Conservation (phyloP, 2,329 filamentous ascomycete species). For the Thermomyces lanuginosus region DNA sequence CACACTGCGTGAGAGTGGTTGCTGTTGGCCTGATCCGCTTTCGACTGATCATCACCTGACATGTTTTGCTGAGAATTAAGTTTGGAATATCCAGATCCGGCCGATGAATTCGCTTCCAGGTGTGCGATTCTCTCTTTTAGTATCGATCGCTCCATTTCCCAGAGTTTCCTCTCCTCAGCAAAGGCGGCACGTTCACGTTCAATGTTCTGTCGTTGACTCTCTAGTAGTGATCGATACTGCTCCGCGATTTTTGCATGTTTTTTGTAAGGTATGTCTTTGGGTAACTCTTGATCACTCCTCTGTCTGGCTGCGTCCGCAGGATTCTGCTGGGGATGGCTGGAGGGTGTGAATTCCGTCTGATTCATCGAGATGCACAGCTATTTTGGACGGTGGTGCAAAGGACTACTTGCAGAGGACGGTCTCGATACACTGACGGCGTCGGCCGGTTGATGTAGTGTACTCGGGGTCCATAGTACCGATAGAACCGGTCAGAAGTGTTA, state of each 20-base stretch:
- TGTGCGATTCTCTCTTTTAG: conserved; percentile 27
- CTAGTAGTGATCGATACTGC: conserved; percentile 24
- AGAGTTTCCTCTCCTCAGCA: conserved; percentile 27
- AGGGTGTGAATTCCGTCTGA: no score
- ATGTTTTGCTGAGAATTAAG: neutral
- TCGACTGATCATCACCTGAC: neutral
- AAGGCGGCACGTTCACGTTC: conserved; percentile 27
- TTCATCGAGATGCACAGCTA: no score
- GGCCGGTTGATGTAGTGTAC: no score
- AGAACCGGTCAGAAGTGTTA: no score
- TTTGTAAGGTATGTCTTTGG: conserved; percentile 2
- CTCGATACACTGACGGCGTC: no score
- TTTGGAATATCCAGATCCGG: conserved; percentile 3
- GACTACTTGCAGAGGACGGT: no score
- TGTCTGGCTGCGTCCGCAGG: no score
- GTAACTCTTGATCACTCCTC: no score
- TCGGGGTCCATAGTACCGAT: no score
- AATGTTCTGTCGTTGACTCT: conserved; percentile 22
- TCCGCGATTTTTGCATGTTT: conserved; percentile 25
- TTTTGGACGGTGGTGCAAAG: no score
- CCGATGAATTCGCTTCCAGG: conserved; percentile 24
- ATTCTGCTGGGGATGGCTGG: no score
- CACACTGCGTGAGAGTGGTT: conserved; percentile 21
- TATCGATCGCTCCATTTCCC: conserved; percentile 28
- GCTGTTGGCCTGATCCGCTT: conserved; percentile 1